Percentiles rank a stretch among this genome's conserved stretches.
phyloP scores from a whole-genome alignment of 768 basidiomycete species.

The Hypsizygus marmoreus region DNA sequence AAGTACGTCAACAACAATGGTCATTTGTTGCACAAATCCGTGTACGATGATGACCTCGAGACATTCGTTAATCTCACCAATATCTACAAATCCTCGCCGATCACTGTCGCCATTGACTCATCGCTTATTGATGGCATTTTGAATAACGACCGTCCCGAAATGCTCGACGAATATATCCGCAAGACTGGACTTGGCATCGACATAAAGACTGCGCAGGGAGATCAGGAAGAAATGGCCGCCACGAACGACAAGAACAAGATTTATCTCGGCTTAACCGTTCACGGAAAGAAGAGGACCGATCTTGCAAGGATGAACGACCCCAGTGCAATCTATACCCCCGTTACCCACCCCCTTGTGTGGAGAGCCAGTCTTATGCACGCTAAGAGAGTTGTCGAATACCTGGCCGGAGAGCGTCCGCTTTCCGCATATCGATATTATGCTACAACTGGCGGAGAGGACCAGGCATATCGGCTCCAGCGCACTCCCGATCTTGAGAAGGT shows the following conservation, averaged over 20 bases:
- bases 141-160: slow-evolving; percentile 41
- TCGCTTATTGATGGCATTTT: slow-evolving; percentile 32
- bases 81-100: slow-evolving; percentile 40
- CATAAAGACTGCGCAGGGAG: slow-evolving; percentile 24
- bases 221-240: slow-evolving; percentile 24
- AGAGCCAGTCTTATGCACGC: slow-evolving; percentile 36
- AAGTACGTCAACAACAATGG: slow-evolving; percentile 3
- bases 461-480: slow-evolving; percentile 43
- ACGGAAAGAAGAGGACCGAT: slow-evolving; percentile 63
- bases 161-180: slow-evolving; percentile 60
- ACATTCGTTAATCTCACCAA: slow-evolving; percentile 50
- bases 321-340: slow-evolving; percentile 27
- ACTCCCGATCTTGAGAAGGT: slow-evolving; percentile 38
- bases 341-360: slow-evolving; percentile 42
- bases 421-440: slow-evolving; percentile 55
- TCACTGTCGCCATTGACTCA: slow-evolving; percentile 25
- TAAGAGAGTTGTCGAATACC: slow-evolving; percentile 45
- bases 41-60: slow-evolving; percentile 50
- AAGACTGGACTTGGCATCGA: slow-evolving; percentile 47
- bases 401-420: slow-evolving; percentile 45
- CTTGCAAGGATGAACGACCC: slow-evolving; percentile 54
- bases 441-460: slow-evolving; percentile 39
- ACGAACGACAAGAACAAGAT: slow-evolving; percentile 41
- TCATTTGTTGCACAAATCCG: slow-evolving; percentile 34
- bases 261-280: slow-evolving; percentile 63